Conservation (phyloP, 225 moss, liverwort and hornwort genomes). For the Marchantia polymorpha region DNA sequence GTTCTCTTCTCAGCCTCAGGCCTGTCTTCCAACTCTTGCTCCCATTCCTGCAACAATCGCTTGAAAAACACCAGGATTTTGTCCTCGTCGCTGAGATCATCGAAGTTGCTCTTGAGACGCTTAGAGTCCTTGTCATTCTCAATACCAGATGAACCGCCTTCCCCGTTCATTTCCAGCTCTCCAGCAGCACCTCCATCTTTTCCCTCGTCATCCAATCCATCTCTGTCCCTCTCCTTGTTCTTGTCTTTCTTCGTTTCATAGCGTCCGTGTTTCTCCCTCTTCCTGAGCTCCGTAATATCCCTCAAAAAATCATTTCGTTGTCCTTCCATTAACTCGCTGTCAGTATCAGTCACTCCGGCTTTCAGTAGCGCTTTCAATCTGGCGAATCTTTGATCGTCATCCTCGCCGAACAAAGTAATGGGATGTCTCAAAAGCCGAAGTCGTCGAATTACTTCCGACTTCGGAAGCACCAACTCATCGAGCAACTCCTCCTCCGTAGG, state of each 20-base stretch:
- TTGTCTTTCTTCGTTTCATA: slow-evolving; percentile 86
- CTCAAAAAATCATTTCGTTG: slow-evolving; percentile 90
- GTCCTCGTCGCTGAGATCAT: slow-evolving; percentile 90
- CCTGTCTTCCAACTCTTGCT: slow-evolving; percentile 81
- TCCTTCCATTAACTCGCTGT: slow-evolving; percentile 96
- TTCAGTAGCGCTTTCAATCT: slow-evolving; percentile 84
- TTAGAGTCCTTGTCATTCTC: slow-evolving; percentile 95
- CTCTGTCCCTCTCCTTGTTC: slow-evolving; percentile 85
- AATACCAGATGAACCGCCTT: slow-evolving; percentile 85
- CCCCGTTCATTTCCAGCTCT: slow-evolving; percentile 77
- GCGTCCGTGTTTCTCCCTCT: slow-evolving; percentile 94
- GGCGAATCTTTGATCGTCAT: slow-evolving; percentile 69
- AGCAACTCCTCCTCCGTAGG: slow-evolving; percentile 55
- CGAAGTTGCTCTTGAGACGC: slow-evolving; percentile 91
- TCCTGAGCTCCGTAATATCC: slow-evolving; percentile 90
- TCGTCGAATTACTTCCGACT: slow-evolving; percentile 77
- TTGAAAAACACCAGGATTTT: slow-evolving; percentile 92
- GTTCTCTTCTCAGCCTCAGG: slow-evolving; percentile 77
- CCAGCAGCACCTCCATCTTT: slow-evolving; percentile 94
- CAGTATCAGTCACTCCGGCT: slow-evolving; percentile 73
- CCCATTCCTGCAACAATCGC: slow-evolving; percentile 83
- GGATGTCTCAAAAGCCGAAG: slow-evolving; percentile 82
- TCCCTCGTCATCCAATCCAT: slow-evolving; percentile 71
- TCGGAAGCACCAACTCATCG: slow-evolving; percentile 64
- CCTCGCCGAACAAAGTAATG: slow-evolving; percentile 83